These are phyloP conservation scores for Royoungia palumana DNA, from an alignment of 768 basidiomycete species.

Conservation along the genomic window DNA sequence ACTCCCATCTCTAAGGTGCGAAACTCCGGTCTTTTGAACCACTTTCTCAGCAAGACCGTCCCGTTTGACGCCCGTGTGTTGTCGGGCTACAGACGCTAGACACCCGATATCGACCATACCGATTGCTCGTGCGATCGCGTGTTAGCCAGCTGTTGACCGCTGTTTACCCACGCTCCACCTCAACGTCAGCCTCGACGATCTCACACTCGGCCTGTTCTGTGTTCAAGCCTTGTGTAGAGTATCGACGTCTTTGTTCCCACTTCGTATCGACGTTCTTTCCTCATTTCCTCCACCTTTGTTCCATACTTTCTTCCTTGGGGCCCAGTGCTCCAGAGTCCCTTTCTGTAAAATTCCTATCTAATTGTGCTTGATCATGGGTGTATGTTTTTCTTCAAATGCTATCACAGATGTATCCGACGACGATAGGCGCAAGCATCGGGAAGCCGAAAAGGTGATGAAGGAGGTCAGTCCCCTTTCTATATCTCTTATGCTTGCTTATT, in stretches of 20 bases:
- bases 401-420: constrained; percentile 63
- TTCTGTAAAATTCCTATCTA: constrained; percentile 6
- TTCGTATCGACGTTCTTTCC: neutral
- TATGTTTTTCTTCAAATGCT: constrained; percentile 64
- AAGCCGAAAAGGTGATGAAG: constrained; percentile 74
- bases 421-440: constrained; percentile 60
- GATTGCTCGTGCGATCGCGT: no score
- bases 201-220: constrained; percentile 16
- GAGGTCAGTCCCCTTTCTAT: constrained; percentile 47
- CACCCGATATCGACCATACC: no score
- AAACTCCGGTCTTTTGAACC: neutral
- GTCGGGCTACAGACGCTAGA: no score
- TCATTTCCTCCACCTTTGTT: neutral
- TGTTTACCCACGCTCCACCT: constrained; percentile 10
- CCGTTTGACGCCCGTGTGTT: neutral
- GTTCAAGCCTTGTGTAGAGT: constrained; percentile 14
- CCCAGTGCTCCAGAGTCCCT: constrained; percentile 13
- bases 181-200: constrained; percentile 1
- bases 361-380: constrained; percentile 53
- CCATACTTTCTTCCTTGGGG: neutral
- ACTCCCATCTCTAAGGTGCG: neutral
- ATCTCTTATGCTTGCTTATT: neutral
- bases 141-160: constrained; percentile 14
- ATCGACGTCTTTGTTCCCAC: neutral
- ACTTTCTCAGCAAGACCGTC: constrained; percentile 5